Conservation (phyloP, 2,329 filamentous ascomycete species). For the Neofusicoccum ribis region DNA sequence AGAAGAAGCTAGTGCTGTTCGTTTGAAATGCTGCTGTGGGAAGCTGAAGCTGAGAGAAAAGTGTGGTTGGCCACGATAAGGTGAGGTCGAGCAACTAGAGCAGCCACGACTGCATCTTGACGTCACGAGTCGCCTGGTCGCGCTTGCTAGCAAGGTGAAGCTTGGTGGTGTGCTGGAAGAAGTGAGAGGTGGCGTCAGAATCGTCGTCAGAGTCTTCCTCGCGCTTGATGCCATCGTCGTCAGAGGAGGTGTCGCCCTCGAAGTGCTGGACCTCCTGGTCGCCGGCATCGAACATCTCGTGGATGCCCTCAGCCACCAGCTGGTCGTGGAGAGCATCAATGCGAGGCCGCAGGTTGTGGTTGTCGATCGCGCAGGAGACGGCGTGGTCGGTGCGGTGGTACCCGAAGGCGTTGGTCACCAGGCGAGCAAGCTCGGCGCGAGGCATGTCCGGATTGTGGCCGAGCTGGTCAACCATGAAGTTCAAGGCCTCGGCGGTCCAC, state of each 20-base stretch:
- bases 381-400: not conserved
- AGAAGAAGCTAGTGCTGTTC: not conserved
- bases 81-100: not conserved
- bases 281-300: not conserved
- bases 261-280: not conserved
- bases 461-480: not conserved
- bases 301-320: not conserved
- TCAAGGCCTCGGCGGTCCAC: not conserved
- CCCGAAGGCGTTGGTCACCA: not conserved
- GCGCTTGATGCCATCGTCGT: no score
- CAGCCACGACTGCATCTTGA: not conserved
- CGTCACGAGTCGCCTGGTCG: not conserved
- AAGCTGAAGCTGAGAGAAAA: no score
- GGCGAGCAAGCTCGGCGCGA: not conserved
- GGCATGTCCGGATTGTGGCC: not conserved
- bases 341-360: not conserved
- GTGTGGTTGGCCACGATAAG: not conserved
- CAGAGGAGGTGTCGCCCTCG: no score
- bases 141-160: no score
- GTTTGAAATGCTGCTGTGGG: not conserved
- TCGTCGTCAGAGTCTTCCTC: not conserved
- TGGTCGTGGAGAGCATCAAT: not conserved
- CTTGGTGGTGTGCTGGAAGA: not conserved
- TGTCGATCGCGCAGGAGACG: conserved; percentile 7
- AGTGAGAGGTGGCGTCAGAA: not conserved